phyloP scores from a whole-genome alignment of 2,329 filamentous ascomycete species.

The Xylariaceae sp. region DNA sequence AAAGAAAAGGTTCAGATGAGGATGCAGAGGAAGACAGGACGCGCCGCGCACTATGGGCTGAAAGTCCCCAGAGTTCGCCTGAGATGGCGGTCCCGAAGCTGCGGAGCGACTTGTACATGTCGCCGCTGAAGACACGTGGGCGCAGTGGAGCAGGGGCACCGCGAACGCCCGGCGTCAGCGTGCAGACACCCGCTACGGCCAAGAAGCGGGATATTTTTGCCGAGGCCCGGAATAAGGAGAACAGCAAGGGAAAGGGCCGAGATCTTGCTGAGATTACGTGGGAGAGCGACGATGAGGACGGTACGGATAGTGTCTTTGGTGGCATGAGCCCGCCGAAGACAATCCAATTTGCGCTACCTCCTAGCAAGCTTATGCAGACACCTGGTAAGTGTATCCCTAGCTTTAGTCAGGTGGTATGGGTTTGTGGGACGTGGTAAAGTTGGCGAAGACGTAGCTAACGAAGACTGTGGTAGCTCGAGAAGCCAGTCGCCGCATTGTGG shows the following conservation, averaged over 20 bases:
- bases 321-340: conserved; percentile 93
- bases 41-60: conserved; percentile 53
- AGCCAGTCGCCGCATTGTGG: conserved; percentile 81
- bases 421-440: neutral
- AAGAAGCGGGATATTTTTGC: conserved; percentile 59
- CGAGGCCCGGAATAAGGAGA: conserved; percentile 29
- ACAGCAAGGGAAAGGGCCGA: conserved; percentile 38
- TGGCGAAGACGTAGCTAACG: neutral
- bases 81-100: conserved; percentile 82
- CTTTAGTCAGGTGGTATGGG: neutral
- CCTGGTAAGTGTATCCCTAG: conserved; percentile 62
- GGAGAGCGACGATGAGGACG: conserved; percentile 78
- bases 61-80: conserved; percentile 74
- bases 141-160: conserved; percentile 56
- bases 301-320: conserved; percentile 61
- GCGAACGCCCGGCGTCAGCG: conserved; percentile 82
- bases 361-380: conserved; percentile 79
- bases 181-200: conserved; percentile 74
- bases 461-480: conserved; percentile 65
- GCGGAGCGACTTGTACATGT: conserved; percentile 84
- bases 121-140: conserved; percentile 63
- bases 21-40: conserved; percentile 43
- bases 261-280: conserved; percentile 67
- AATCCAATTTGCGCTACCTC: conserved; percentile 82
- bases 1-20: conserved; percentile 31